These are phyloP conservation scores for Epichloe glyceriae DNA, from an alignment of 2,329 filamentous ascomycete species.

Conservation along the genomic window DNA sequence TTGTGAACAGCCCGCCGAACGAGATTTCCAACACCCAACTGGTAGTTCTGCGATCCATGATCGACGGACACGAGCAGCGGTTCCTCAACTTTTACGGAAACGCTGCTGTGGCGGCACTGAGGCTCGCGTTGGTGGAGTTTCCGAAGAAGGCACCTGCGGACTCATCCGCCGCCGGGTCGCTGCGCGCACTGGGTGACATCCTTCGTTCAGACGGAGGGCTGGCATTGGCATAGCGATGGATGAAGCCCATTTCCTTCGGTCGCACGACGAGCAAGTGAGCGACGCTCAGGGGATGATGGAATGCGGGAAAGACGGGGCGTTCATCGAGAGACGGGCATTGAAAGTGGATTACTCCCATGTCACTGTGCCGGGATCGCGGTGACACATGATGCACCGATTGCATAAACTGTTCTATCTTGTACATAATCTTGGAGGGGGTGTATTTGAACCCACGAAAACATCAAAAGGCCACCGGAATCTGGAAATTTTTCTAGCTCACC, in stretches of 20 bases:
- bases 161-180: conserved; percentile 35
- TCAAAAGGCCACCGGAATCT: no score
- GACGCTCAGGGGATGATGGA: neutral
- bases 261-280: neutral
- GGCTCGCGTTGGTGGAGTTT: conserved; percentile 60
- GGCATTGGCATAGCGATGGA: conserved; percentile 21
- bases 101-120: conserved; percentile 57
- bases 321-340: no score
- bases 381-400: no score
- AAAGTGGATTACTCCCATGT: no score
- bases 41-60: conserved; percentile 56
- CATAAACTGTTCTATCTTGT: no score
- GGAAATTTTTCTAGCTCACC: no score
- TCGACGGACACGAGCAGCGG: conserved; percentile 58
- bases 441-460: no score
- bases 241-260: neutral
- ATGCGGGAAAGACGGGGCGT: no score
- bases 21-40: conserved; percentile 63
- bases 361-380: no score
- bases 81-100: conserved; percentile 75
- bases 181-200: conserved; percentile 40
- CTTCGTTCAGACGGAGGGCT: conserved; percentile 38
- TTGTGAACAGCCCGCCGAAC: conserved; percentile 58
- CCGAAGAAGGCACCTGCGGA: conserved; percentile 40
- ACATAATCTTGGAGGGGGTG: no score